Base-by-base conservation (phyloP, 1,284 basidiomycete genomes). In the Cryptococcus sp. region DNA sequence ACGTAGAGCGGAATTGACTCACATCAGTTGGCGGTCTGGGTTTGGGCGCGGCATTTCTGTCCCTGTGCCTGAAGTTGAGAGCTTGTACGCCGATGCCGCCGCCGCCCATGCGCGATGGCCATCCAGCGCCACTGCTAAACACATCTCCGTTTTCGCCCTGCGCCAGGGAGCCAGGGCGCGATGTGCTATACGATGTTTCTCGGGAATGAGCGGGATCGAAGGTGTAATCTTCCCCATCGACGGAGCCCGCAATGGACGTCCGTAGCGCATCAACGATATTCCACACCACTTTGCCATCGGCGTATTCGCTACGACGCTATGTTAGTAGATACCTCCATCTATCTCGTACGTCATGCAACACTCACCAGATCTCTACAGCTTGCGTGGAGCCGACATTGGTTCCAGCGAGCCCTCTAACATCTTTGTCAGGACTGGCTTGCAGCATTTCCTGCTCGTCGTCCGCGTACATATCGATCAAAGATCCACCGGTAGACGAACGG, bases 231-330 rank as follows among this genome's bases (percentile, higher is more conserved):
- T 62, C 56, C 8, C 51, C 60, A 54, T 65, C 52, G 16, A 52
- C 48, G 16, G 57, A 55, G 11, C 57, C 60, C 22, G 62, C 25
- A 10, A 58, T 52, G 7, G 56, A 58, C 10, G 58, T 58, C 22
- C 68, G 69, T 20, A 75, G 60, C 1, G 70, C 76, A 50, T 78
- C 71, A 30, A 76, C 71, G 27, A 78, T 60, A 41, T 70, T 70
- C 76, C 76, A 78, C 3, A 75, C 72, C 0, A 78, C 65, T 47
- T 69, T 61, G 10, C 76, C 76, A 57, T 78, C 73, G 27, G 69
- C 69, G 58, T 75, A 75, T 58, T 78, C 76, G 40, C 72, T 76
- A 35, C 30, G 8, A 2, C 30, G 30, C 30, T 35, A 13, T 8
- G 49, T 16, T 2, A 20, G n/a, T 3, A 35, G n/a, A 25, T 25